Evolutionary conservation across 2,329 filamentous ascomycete genomes (phyloP).

Genomic region (Monosporascus sp.): DNA sequence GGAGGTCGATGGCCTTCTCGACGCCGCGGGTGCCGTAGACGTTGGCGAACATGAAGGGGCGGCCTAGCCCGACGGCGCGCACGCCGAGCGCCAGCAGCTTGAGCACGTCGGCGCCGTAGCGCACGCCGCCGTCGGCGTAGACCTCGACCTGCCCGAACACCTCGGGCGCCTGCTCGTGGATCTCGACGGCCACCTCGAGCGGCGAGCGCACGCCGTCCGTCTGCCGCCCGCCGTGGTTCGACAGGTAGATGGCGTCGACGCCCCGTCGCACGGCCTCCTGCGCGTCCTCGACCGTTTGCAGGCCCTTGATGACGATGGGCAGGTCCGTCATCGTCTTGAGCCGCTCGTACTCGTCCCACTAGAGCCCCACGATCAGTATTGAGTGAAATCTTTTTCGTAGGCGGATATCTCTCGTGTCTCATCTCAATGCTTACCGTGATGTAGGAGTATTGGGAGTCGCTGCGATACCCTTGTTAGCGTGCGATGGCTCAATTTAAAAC

Average conservation of each 20-base stretch:
- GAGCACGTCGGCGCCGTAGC: conserved; percentile 28
- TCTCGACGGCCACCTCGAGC: conserved; percentile 27
- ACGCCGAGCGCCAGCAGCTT: conserved; percentile 31
- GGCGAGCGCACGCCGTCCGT: conserved; percentile 25
- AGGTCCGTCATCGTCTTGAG: conserved; percentile 17
- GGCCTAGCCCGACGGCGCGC: conserved; percentile 33
- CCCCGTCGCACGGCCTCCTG: conserved; percentile 20
- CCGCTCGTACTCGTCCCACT: conserved; percentile 24
- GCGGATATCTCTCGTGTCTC: background rate
- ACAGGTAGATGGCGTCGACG: conserved; percentile 27
- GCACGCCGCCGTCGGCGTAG: conserved; percentile 29
- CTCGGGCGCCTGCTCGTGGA: conserved; percentile 21
- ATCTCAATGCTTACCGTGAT: conserved; percentile 10
- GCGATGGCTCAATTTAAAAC: background rate
- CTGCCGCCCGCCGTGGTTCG: conserved; percentile 32
- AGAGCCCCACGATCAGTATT: conserved; percentile 6
- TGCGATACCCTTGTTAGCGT: conserved; percentile 5
- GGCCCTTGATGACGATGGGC: conserved; percentile 28
- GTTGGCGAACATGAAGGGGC: conserved; percentile 44
- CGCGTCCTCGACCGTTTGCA: conserved; percentile 29
- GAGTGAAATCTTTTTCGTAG: background rate
- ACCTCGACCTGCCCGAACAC: conserved; percentile 27
- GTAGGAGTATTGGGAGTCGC: conserved; percentile 11
- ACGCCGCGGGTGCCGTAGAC: conserved; percentile 42
- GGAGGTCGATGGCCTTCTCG: conserved; percentile 32